A percentile compares a stretch with the other conserved stretches of the same genome.
phyloP scores from a whole-genome alignment of 106 monocot species.

The Amphibolis antarctica region DNA sequence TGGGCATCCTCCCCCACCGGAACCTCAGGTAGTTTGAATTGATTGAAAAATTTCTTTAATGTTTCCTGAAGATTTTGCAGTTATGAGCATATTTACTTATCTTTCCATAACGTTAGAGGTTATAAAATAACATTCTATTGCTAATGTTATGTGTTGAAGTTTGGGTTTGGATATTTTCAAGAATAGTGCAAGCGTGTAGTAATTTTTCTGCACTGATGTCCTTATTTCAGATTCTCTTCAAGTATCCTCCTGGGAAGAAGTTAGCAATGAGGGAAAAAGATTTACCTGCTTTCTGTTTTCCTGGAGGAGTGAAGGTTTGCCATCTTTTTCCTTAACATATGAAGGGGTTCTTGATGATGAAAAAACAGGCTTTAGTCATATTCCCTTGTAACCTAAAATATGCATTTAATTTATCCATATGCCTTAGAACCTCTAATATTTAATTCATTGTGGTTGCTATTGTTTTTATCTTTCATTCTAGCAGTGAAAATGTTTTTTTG shows the following conservation, averaged over 20 bases:
- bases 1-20: slow-evolving; percentile 47
- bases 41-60: background rate
- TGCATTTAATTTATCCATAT: no score
- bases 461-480: no score
- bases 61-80: background rate
- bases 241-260: slow-evolving; percentile 85
- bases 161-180: no score
- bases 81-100: no score
- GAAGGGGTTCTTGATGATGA: background rate
- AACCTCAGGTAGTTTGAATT: slow-evolving; percentile 65
- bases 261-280: slow-evolving; percentile 64
- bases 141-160: no score
- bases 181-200: background rate
- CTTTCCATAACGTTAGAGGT: no score
- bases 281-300: slow-evolving; percentile 86
- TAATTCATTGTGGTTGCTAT: no score
- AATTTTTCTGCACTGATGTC: background rate
- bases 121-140: no score
- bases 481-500: no score
- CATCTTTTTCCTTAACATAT: slow-evolving; percentile 2
- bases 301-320: slow-evolving; percentile 85
- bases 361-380: no score
- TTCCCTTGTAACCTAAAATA: no score
- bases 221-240: slow-evolving; percentile 63
- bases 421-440: no score